Evolutionary conservation across 345 rosid species (phyloP), one percentile per base, ranked within the genome.

Genomic region (Pugionium dolabratum): DNA sequence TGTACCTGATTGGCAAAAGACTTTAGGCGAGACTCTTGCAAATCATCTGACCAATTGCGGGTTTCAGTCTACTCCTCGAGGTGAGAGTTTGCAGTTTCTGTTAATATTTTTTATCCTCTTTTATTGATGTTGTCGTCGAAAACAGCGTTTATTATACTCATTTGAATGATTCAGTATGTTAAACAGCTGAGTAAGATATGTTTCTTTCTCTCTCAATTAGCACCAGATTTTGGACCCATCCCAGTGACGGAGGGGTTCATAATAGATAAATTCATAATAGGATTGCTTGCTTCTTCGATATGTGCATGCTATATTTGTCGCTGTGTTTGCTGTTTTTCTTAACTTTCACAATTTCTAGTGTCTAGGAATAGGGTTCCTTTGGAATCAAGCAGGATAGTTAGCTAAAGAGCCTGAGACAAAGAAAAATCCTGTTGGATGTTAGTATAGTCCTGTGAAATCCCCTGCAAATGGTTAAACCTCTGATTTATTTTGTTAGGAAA

Each of bases 1-100:
- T 62, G 56, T 67, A 25, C 86, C 93, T 46, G 80, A 94, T 70
- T 94, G 99, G 97, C 83, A 82, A 74, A 75, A 82, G 37, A 81
- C 78, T 75, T 71, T 94, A 51, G 99, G 99, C 39, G 96, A 88
- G 75, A 80, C 85, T 56, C 95, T 94, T 74, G 97, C 99, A 0
- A 83, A 78, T 76, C 99, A 94, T 58, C 81, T 94, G 44, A 94
- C 93, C 1, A 83, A 43, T 65, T 85, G 97, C 64, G 99, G 99
- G 35, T 94, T 94, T 82, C 65, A 70, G 31, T 88, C 99, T 52
- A 83, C 83, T 54, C 86, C 76, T 73, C 85, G 97, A 78, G 97
- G 99, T 90, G 72, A 82, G 71, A 72, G 2, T 1, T 3, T 51
- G 53, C 47, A 34, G 28, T 28, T 30, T 57, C 46, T 67, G 36